phyloP scores from a whole-genome alignment of 192 early-diverging fungal genomes.

The Entomortierella lignicola region DNA sequence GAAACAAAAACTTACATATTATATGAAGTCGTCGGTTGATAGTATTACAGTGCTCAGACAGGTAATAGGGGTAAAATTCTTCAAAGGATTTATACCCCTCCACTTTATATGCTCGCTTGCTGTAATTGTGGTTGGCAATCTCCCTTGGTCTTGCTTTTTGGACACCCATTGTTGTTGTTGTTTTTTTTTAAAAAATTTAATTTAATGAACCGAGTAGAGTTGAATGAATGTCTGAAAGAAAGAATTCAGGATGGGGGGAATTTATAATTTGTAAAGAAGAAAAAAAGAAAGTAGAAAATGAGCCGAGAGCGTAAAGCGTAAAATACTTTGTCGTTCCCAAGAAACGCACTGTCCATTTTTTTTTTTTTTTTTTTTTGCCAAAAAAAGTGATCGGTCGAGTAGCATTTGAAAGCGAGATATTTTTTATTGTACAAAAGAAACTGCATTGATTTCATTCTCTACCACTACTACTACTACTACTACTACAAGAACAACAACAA shows the following conservation, averaged over 20 bases:
- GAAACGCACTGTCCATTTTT: no score
- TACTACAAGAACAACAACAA: no score
- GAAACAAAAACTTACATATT: constrained; percentile 58
- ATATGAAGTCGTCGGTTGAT: constrained; percentile 67
- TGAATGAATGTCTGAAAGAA: background rate
- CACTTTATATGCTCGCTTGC: constrained; percentile 48
- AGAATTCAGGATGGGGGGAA: no score
- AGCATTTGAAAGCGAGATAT: no score
- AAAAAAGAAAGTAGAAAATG: no score
- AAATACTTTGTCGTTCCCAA: no score
- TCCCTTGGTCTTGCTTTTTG: constrained; percentile 33
- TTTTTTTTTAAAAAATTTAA: background rate
- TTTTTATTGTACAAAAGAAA: no score
- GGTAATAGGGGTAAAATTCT: constrained; percentile 78
- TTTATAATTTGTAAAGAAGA: background rate
- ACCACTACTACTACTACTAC: no score
- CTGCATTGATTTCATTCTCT: no score
- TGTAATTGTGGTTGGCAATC: constrained; percentile 63
- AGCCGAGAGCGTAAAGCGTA: no score
- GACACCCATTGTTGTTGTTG: constrained; percentile 30
- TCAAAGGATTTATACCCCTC: constrained; percentile 63
- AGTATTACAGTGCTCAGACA: constrained; percentile 67
- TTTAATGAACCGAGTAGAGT: background rate
- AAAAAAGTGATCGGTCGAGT: no score
- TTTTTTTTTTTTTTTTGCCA: no score